Evolutionary conservation across 805 yeast species (phyloP), one percentile per base, ranked within the genome.

Genomic region (Sungouiozyma ichnusensis): DNA sequence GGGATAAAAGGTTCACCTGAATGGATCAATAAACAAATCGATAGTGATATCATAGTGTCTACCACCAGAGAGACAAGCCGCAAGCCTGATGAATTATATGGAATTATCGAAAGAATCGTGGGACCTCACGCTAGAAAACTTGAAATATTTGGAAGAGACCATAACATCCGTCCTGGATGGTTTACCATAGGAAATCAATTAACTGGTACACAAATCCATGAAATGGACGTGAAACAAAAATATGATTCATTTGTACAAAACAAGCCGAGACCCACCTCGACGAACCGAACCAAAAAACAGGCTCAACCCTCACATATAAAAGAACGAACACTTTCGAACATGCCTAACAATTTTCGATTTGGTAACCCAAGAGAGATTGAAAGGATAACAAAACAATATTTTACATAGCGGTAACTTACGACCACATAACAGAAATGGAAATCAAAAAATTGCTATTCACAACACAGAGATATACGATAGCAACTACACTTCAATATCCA

Each of bases 21-120:
- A 31, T 85, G 95, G 94, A 53, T 86, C 20, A 74, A 73, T 43
- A 65, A 69, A 41, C 69, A 74, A 24, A 60, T 83, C 15, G 96
- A 88, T 57, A 67, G 80, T 3, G 95, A 88, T 55, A 64, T 81
- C 5, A 69, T 88, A 35, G 90, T 86, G 1, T 80, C 95, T 7
- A 71, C 81, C 1, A 84, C 97, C 0, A 71, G 96, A 50, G 96
- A 88, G 55, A 84, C 94, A 1, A 79, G 86, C 52, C 71, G 95
- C 49, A 88, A 88, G 57, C 97, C 97, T 0, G 95, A 85, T 57
- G 96, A 88, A 65, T 64, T 81, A 13, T 88, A 88, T 57, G 92
- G 81, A 7, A 77, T 90, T 46, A 81, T 83, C 13, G 97, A 90
- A 50, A 66, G 96, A 44, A 55, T 88, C 35, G 95, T 81, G 3